Evolutionary conservation across 192 early-diverging fungal genomes (phyloP).

Genomic region (Rhizophagus prolifer): DNA sequence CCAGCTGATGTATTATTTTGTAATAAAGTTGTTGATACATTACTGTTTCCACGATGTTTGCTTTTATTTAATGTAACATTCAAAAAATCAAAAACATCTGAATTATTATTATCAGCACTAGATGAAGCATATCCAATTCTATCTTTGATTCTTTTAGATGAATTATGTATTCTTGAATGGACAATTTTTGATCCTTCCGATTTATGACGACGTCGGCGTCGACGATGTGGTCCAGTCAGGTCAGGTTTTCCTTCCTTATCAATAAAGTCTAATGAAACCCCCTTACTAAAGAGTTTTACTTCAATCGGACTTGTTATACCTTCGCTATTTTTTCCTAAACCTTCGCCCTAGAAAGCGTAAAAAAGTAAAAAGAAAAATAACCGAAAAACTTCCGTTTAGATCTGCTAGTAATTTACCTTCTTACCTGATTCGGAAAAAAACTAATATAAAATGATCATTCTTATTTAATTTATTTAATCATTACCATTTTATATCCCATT

Average conservation of each 20-base stretch:
- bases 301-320: slow-evolving; percentile 22
- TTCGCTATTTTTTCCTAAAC: slow-evolving; percentile 13
- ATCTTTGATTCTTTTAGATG: too few relatives aligned
- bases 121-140: background rate
- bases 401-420: background rate
- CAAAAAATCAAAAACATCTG: slow-evolving; percentile 23
- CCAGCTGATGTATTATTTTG: background rate
- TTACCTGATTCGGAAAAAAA: background rate
- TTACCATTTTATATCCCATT: slow-evolving; percentile 29
- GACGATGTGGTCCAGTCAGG: background rate
- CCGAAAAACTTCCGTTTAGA: background rate
- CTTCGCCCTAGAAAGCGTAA: slow-evolving; percentile 10
- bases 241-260: background rate
- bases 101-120: background rate
- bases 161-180: background rate
- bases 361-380: background rate
- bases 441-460: background rate
- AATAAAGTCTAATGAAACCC: slow-evolving; percentile 16
- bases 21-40: background rate
- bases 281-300: slow-evolving; percentile 5
- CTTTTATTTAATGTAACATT: slow-evolving; percentile 13
- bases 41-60: background rate
- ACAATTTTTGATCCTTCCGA: background rate
- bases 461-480: background rate
- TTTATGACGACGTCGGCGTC: background rate